Base-by-base conservation (phyloP, 257 asterid species). In the Paraleonurus japonicus region DNA sequence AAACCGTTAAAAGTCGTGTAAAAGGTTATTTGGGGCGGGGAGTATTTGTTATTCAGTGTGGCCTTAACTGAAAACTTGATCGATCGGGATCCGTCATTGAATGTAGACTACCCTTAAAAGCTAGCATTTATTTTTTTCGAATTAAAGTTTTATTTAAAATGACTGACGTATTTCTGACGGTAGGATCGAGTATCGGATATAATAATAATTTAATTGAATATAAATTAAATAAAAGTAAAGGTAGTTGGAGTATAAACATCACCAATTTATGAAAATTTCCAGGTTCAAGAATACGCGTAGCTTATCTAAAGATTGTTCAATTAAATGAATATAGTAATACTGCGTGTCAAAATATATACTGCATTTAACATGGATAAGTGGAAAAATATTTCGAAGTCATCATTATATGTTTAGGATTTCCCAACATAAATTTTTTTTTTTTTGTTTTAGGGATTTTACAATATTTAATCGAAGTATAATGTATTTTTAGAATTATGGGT, bases 161-260 rank as follows among this genome's bases (percentile, higher is more conserved):
- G 28, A 8, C n/a, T 53, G 27, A 53, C 60, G 60, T 15, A 24
- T 57, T 24, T 57, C 63, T 24, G 37, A 57, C 28, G 63, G 9
- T 16, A 57, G 26, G 10, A 24, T 55, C 7, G n/a, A n/a, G n/a
- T n/a, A 55, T 55, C 15, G 50, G 28, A 50, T 11, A 7, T 20
- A 33, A 19, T 2, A 45, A 15, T 20, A 67, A 17, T 17, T 51
- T n/a, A 48, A 33, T 11, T 50, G 5, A 2, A 7, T 55, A 22
- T 5, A 57, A 57, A 11, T 17, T 5, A 57, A 57, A 11, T 17
- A 1, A 27, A 35, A 24, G 0, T 19, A 33, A 23, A 37, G 65
- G 67, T 65, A 12, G 78, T 65, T 73, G 78, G 27, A 37, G 61
- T 24, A 53, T 64, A 37, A 55, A 53, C 77, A 63, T 73, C 66